Evolutionary conservation across 2,329 filamentous ascomycete genomes (phyloP).

Genomic region (Diplodia corticola): DNA sequence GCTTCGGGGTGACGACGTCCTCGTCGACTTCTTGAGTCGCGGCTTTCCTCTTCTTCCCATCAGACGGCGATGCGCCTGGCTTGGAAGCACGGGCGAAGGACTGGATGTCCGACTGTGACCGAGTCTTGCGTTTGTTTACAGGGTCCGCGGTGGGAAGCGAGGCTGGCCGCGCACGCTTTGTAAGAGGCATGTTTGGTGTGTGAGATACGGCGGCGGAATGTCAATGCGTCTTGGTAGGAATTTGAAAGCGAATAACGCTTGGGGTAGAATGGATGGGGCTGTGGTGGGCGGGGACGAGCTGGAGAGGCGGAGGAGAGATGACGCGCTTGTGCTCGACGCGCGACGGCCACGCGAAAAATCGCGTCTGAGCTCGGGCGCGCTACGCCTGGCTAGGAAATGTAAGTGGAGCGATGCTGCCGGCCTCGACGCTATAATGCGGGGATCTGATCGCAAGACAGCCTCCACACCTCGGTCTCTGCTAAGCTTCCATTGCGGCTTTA

Average conservation of each 20-base stretch:
- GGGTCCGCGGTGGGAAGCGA: constrained; percentile 3
- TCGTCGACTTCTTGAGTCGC: not conserved
- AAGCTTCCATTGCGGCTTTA: not conserved
- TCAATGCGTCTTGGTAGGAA: not conserved
- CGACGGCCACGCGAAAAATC: constrained; percentile 21
- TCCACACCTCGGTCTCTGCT: not conserved
- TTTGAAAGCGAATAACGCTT: not conserved
- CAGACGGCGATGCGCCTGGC: not conserved
- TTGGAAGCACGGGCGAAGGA: constrained; percentile 17
- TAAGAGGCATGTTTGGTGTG: constrained; percentile 3
- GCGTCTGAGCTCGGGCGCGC: not conserved
- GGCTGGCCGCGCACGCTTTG: not conserved
- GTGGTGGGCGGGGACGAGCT: not conserved
- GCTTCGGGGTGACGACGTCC: not conserved
- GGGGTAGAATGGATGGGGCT: constrained; percentile 3
- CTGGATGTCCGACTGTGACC: constrained; percentile 20
- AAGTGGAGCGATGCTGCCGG: not conserved
- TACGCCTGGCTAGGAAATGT: constrained; percentile 12
- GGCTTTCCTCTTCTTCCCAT: constrained; percentile 21
- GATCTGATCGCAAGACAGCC: not conserved
- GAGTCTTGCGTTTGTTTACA: constrained; percentile 17
- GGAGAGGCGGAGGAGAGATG: not conserved
- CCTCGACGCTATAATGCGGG: not conserved
- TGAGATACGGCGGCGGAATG: constrained; percentile 16
- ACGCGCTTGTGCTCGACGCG: not conserved